phyloP scores from a whole-genome alignment of 2,329 filamentous ascomycete genomes.

The Curvularia hawaiiensis region DNA sequence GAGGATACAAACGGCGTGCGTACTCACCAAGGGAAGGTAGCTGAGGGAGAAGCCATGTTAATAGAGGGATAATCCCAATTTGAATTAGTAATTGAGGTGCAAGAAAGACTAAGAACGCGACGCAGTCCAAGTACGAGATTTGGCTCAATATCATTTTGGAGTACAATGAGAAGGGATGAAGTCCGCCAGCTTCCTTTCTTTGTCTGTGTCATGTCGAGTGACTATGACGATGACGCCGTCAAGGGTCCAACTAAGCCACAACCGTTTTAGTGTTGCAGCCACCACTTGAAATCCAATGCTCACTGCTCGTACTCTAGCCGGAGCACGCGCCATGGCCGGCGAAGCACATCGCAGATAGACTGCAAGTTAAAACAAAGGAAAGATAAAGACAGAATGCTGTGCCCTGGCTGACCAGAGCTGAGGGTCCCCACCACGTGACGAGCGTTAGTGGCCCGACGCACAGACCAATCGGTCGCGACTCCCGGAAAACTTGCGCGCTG shows the following conservation, averaged over 20 bases:
- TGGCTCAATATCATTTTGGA: constrained; percentile 71
- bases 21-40: constrained; percentile 72
- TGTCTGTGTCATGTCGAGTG: constrained; percentile 1
- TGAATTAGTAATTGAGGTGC: constrained; percentile 72
- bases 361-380: not conserved
- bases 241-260: constrained; percentile 24
- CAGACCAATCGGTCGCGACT: constrained; percentile 25
- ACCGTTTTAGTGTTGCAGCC: constrained; percentile 22
- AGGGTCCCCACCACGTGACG: constrained; percentile 9
- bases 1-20: not conserved
- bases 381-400: not conserved
- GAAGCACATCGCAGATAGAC: not conserved
- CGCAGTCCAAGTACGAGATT: constrained; percentile 76
- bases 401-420: not conserved
- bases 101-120: constrained; percentile 73
- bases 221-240: constrained; percentile 27
- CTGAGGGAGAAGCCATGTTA: constrained; percentile 63
- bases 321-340: not conserved
- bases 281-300: not conserved
- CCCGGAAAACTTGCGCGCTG: constrained; percentile 19
- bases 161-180: constrained; percentile 3
- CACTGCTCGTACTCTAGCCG: constrained; percentile 1
- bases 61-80: constrained; percentile 65
- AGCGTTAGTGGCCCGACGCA: constrained; percentile 7
- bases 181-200: not conserved